Evolutionary conservation across 768 basidiomycete genomes (phyloP).

Genomic region (Phaffia tasmanica): DNA sequence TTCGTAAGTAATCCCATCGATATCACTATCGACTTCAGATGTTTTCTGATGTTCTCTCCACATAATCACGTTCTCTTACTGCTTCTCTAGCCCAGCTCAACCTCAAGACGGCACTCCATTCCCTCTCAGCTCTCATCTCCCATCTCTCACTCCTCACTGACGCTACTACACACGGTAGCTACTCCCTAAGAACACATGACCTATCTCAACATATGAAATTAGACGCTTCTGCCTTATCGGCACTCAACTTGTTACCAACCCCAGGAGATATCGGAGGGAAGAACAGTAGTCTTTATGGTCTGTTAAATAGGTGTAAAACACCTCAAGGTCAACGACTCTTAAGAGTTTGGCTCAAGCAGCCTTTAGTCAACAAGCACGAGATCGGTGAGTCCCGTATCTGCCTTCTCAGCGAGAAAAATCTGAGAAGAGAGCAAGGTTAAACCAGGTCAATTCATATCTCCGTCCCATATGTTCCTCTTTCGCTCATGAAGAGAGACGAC

Average conservation of each 20-base stretch:
- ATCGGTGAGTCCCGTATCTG: slow-evolving; percentile 53
- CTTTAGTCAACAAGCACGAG: slow-evolving; percentile 82
- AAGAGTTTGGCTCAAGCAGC: slow-evolving; percentile 90
- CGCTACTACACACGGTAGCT: slow-evolving; percentile 64
- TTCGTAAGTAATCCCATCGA: slow-evolving; percentile 44
- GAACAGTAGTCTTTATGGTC: slow-evolving; percentile 74
- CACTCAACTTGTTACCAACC: slow-evolving; percentile 70
- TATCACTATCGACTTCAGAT: not conserved
- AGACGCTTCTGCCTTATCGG: slow-evolving; percentile 85
- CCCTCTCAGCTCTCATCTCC: slow-evolving; percentile 65
- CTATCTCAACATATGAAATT: slow-evolving; percentile 89
- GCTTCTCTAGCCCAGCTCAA: slow-evolving; percentile 58
- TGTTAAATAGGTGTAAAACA: slow-evolving; percentile 92
- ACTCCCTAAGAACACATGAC: slow-evolving; percentile 73
- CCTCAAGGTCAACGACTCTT: slow-evolving; percentile 81
- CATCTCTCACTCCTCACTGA: slow-evolving; percentile 75
- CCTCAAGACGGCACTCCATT: slow-evolving; percentile 63
- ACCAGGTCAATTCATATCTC: not conserved
- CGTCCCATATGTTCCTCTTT: not conserved
- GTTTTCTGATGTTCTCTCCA: not conserved
- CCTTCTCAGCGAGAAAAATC: not conserved
- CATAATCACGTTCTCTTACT: not conserved
- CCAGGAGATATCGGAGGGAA: slow-evolving; percentile 51
- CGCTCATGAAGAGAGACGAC: slow-evolving; percentile 55
- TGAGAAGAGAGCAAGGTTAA: not conserved